Evolutionary conservation across 1,139 yeast species (phyloP), one percentile per base, ranked within the genome.

Genomic region (Yamadazyma dendronema): DNA sequence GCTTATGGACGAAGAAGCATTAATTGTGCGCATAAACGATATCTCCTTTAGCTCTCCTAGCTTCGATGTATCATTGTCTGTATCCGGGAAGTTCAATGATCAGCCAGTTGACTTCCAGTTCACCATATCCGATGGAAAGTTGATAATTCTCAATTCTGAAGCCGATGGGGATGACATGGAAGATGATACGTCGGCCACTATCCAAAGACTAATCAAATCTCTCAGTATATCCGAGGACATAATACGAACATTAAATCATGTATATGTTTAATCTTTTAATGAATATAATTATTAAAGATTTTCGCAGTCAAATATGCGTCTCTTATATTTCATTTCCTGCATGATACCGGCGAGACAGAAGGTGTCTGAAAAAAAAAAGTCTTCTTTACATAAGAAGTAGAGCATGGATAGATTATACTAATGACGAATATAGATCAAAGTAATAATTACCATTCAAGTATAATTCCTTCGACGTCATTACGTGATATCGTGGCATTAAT

Each of bases 401-500:
- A 36, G 17, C 24, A 36, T 30, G 37, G 17, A 28, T 19, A 36
- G 28, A 25, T 27, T 30, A 11, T n/a, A 28, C 28, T 17, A 32
- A 36, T 36, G 42, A 32, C 35, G 28, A 33, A 29, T 23, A 21
- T 17, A 26, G 40, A 36, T 23, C 33, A 35, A 30, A 36, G 36
- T 36, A 36, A 38, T 36, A 36, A 38, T 10, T n/a, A n/a, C n/a
- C n/a, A n/a, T n/a, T 32, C 47, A 15, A 44, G 41, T 32, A 41
- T 47, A 12, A 30, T 62, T 28, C 71, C 71, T 2, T 55, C 62
- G 11, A 54, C 69, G 1, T 56, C 74, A 0, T 49, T 70, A 35
- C 52, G 72, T 41, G 80, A 74, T 45, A 64, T 74, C 7, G 53
- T 72, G 23, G 70, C 79, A 5, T 50, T 73, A 31, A 59, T 69